Percentiles rank a stretch among this genome's conserved stretches.
Evolutionary conservation across 345 rosid genomes (phyloP).

Genomic region (Lepidium africanum): DNA sequence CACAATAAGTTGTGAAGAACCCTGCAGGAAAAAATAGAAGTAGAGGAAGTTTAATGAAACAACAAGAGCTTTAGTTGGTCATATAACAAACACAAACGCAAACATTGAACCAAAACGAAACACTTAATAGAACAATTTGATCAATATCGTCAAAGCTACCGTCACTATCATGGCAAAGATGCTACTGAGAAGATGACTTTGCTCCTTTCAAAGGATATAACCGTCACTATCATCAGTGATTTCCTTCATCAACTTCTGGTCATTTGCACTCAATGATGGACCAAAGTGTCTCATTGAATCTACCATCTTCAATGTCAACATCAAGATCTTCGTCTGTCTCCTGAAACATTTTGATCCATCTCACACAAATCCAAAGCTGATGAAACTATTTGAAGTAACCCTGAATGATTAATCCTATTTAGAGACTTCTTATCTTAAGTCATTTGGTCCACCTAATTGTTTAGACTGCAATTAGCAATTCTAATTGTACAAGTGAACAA

Average conservation of each 20-base stretch:
- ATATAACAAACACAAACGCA: background rate
- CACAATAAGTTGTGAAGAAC: conserved; percentile 2
- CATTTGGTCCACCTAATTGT: background rate
- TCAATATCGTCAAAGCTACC: conserved; percentile 6
- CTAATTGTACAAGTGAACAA: conserved; percentile 78
- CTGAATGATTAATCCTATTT: background rate
- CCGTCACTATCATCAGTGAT: conserved; percentile 61
- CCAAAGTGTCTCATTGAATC: conserved; percentile 27
- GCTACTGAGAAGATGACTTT: conserved; percentile 49
- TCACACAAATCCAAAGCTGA: background rate
- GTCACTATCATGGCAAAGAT: conserved; percentile 62
- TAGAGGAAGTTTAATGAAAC: background rate
- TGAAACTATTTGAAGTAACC: background rate
- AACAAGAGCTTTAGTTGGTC: background rate
- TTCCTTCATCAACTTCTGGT: conserved; percentile 67
- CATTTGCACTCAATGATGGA: conserved; percentile 64
- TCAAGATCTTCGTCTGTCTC: conserved; percentile 36
- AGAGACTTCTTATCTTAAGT: background rate
- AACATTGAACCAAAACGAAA: background rate
- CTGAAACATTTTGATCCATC: conserved; percentile 34
- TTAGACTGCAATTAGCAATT: too few species aligned
- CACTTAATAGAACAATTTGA: background rate
- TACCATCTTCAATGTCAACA: conserved; percentile 52
- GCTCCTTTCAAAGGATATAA: conserved; percentile 46
- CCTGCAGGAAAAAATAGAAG: conserved; percentile 2